Conservation (phyloP, 108 stramenopile genomes). For the Stephanodiscus triporus region DNA sequence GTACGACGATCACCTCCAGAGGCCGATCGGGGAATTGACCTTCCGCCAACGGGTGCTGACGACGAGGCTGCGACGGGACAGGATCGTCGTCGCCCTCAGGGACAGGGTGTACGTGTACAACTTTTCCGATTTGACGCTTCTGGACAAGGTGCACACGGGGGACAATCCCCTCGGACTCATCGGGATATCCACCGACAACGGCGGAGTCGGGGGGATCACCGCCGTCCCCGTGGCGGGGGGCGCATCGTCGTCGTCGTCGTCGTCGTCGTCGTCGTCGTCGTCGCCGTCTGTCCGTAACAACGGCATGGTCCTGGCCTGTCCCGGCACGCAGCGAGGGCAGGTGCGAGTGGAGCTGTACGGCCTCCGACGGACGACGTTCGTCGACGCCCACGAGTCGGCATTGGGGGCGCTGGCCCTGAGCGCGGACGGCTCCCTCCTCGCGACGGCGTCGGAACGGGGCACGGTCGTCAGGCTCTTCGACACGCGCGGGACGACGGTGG, state of each 20-base stretch:
- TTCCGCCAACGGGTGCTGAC: conserved; percentile 90
- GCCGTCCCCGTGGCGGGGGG: conserved; percentile 11
- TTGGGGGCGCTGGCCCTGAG: conserved; percentile 87
- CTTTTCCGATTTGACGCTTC: conserved; percentile 86
- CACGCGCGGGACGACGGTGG: conserved; percentile 64
- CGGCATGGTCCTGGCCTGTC: conserved; percentile 95
- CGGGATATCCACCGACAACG: conserved; percentile 84
- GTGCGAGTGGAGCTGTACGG: conserved; percentile 97
- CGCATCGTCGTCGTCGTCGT: not conserved
- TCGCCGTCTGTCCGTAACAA: conserved; percentile 31
- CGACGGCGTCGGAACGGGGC: conserved; percentile 93
- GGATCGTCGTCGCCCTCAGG: conserved; percentile 94
- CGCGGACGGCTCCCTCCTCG: conserved; percentile 86
- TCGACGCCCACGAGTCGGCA: conserved; percentile 95
- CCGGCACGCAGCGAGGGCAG: conserved; percentile 85
- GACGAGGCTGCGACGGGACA: conserved; percentile 92
- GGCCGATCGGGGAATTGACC: conserved; percentile 93
- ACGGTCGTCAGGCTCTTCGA: conserved; percentile 96
- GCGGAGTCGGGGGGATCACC: conserved; percentile 38
- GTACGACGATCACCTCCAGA: conserved; percentile 97
- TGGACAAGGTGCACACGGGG: conserved; percentile 94
- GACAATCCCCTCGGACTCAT: conserved; percentile 91
- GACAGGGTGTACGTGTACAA: conserved; percentile 95
- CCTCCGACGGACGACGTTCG: conserved; percentile 82
- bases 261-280: too few relatives aligned